A percentile compares a stretch with the other conserved stretches of the same genome.
Evolutionary conservation across 2,329 filamentous ascomycete species (phyloP).

Genomic region (Cladosporium sphaerospermum): DNA sequence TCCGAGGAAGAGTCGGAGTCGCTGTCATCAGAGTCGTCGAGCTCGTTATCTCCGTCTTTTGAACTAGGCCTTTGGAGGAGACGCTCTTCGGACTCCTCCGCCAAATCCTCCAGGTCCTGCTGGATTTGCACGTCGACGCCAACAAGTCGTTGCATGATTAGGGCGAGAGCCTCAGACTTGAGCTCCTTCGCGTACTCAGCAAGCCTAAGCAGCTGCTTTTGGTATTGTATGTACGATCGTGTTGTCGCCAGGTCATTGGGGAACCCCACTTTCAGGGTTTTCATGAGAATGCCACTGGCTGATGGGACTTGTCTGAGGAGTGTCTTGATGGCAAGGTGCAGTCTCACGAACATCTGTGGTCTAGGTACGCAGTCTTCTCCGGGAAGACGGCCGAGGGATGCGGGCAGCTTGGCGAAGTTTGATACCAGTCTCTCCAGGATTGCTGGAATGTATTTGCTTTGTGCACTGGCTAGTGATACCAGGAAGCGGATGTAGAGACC

Average conservation of each 20-base stretch:
- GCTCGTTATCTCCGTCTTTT: conserved; percentile 46
- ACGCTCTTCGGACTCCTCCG: conserved; percentile 76
- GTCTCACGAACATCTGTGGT: conserved; percentile 61
- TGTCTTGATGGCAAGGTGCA: conserved; percentile 70
- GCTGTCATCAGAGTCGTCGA: conserved; percentile 50
- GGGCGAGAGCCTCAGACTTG: conserved; percentile 70
- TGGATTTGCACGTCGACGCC: conserved; percentile 96
- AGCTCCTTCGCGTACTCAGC: conserved; percentile 72
- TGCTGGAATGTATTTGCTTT: conserved; percentile 67
- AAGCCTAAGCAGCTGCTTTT: conserved; percentile 74
- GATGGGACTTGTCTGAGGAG: conserved; percentile 77
- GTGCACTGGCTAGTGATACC: conserved; percentile 67
- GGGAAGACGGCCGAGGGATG: conserved; percentile 46
- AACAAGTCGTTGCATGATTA: conserved; percentile 80
- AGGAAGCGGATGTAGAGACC: conserved; percentile 52
- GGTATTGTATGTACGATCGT: conserved; percentile 77
- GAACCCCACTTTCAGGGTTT: conserved; percentile 31
- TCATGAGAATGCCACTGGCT: conserved; percentile 62
- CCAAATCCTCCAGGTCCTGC: conserved; percentile 83
- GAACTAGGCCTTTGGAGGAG: conserved; percentile 51
- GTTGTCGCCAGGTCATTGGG: conserved; percentile 56
- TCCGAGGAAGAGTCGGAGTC: conserved; percentile 65
- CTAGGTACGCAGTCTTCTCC: conserved; percentile 54
- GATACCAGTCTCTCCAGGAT: conserved; percentile 76
- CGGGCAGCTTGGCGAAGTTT: conserved; percentile 62